Conservation (phyloP, 257 asterid genomes). For the Capsicum pubescens region DNA sequence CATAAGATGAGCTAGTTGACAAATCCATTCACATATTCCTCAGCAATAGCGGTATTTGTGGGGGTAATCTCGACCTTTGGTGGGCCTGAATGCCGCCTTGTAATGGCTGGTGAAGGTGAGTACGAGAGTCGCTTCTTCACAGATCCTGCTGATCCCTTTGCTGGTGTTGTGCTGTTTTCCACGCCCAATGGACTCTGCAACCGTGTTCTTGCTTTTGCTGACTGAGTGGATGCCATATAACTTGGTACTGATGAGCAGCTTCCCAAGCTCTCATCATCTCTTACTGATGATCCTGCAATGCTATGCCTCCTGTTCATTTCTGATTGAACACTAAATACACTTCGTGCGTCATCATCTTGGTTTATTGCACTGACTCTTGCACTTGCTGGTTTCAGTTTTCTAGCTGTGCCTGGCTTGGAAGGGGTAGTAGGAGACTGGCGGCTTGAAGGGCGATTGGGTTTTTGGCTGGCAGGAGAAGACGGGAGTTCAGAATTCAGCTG, state of each 20-base stretch:
- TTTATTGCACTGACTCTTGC: conserved; percentile 55
- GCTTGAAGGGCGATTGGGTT: conserved; percentile 39
- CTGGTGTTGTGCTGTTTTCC: conserved; percentile 58
- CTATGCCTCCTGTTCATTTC: conserved; percentile 79
- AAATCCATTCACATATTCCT: conserved; percentile 41
- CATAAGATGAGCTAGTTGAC: conserved; percentile 2
- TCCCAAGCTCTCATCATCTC: conserved; percentile 85
- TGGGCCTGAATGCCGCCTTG: conserved; percentile 72
- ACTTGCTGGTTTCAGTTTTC: conserved; percentile 66
- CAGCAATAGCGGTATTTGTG: conserved; percentile 37
- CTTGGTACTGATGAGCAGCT: conserved; percentile 84
- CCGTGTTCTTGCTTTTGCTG: conserved; percentile 86
- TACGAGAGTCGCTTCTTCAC: conserved; percentile 84
- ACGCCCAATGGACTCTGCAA: conserved; percentile 67
- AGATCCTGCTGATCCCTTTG: conserved; percentile 53
- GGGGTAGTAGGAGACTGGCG: conserved; percentile 53
- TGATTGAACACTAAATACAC: conserved; percentile 64
- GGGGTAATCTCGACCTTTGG: conserved; percentile 51
- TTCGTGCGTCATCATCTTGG: conserved; percentile 81
- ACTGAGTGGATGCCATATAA: conserved; percentile 79
- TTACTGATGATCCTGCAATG: conserved; percentile 74
- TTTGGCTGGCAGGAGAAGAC: conserved; percentile 63
- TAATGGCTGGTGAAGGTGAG: conserved; percentile 81
- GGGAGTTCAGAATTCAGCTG: conserved; percentile 72
- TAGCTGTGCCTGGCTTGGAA: conserved; percentile 43